Evolutionary conservation across 768 basidiomycete species (phyloP).

Genomic region (Hericium alpestre): DNA sequence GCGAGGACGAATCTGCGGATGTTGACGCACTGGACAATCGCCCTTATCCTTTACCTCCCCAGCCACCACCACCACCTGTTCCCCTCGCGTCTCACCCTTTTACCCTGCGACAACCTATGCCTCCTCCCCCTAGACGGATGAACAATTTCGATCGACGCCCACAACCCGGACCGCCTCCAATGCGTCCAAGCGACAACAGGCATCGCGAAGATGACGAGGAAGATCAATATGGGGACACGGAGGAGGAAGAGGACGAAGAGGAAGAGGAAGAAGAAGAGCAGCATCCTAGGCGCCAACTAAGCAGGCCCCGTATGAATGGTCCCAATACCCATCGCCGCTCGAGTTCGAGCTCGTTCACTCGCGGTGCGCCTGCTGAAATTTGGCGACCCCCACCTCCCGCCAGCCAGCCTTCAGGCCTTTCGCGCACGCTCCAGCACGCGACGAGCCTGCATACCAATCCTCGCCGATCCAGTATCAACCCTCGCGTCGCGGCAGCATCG

Average conservation of each 20-base stretch:
- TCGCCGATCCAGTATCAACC: not conserved
- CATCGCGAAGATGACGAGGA: not conserved
- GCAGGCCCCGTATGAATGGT: not conserved
- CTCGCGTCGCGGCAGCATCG: not conserved
- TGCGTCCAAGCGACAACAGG: not conserved
- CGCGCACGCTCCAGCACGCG: not conserved
- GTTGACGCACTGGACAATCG: not conserved
- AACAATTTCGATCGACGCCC: not conserved
- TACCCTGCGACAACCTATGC: not conserved
- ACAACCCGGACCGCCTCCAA: not conserved
- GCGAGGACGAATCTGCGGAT: not conserved
- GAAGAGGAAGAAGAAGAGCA: not conserved
- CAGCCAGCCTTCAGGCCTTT: not conserved
- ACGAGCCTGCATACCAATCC: not conserved
- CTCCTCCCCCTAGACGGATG: not conserved
- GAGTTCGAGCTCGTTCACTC: not conserved
- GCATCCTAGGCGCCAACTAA: conserved; percentile 1
- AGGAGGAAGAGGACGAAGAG: not conserved
- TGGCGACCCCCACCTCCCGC: not conserved
- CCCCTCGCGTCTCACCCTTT: not conserved
- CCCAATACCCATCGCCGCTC: not conserved
- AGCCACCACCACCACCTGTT: not conserved
- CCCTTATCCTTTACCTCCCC: not conserved
- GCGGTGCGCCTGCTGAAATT: not conserved
- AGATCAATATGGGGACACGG: conserved; percentile 1